phyloP scores from a whole-genome alignment of 1,139 yeast species.

The Torulaspora globosa region DNA sequence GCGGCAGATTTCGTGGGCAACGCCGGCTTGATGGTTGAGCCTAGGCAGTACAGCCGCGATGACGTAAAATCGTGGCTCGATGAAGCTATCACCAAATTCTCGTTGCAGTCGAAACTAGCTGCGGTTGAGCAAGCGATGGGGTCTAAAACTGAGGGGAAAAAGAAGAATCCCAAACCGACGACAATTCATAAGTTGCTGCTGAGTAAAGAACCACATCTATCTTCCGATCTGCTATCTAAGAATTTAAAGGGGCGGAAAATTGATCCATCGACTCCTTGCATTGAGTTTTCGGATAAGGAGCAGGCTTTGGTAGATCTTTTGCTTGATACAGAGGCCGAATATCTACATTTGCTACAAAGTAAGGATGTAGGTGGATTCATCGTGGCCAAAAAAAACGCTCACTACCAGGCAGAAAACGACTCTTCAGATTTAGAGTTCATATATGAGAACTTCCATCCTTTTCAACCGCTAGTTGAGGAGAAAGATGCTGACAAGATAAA shows the following conservation, averaged over 20 bases:
- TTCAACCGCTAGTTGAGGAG: slow-evolving; percentile 51
- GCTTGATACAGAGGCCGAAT: slow-evolving; percentile 45
- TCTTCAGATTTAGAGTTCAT: slow-evolving; percentile 46
- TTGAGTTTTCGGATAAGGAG: slow-evolving; percentile 36
- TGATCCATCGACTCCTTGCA: slow-evolving; percentile 42
- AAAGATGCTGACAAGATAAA: slow-evolving; percentile 35
- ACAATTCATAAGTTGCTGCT: slow-evolving; percentile 71
- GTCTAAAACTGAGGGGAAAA: slow-evolving; percentile 33
- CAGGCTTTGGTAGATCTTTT: slow-evolving; percentile 44
- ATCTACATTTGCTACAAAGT: slow-evolving; percentile 33
- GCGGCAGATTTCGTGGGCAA: slow-evolving; percentile 26
- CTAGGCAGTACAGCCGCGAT: slow-evolving; percentile 35
- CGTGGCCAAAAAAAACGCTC: slow-evolving; percentile 56
- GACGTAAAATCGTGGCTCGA: slow-evolving; percentile 50
- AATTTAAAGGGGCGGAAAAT: slow-evolving; percentile 47
- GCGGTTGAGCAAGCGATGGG: background rate
- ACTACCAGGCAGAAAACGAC: slow-evolving; percentile 41
- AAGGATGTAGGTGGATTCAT: slow-evolving; percentile 51
- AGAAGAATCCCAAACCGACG: slow-evolving; percentile 42
- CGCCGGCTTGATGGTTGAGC: slow-evolving; percentile 12
- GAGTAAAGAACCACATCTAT: slow-evolving; percentile 64
- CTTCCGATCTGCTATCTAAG: slow-evolving; percentile 72
- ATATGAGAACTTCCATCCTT: slow-evolving; percentile 86
- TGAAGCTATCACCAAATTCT: slow-evolving; percentile 39
- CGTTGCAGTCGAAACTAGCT: slow-evolving; percentile 15